Evolutionary conservation across 805 yeast genomes (phyloP), one percentile per base, ranked within the genome.

Genomic region (Wickerhamiella galacta): DNA sequence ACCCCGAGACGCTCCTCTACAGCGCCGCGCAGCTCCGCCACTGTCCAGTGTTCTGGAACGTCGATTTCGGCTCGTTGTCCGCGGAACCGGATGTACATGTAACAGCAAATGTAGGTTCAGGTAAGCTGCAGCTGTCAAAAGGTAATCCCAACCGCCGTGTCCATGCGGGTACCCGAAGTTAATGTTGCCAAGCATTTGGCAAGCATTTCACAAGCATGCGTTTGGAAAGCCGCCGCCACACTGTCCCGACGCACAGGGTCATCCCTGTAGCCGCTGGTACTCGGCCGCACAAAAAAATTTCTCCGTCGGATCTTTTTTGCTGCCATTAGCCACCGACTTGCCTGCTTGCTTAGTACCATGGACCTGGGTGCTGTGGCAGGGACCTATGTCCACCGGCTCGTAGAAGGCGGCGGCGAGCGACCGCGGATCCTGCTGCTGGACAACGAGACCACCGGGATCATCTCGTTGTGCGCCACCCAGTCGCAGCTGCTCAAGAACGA

Each of bases 391-490:
- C 51, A 54, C 37, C 51, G 58, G 37, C 44, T 62, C 35, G 46
- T 62, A 10, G 42, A 39, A 3, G 47, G 34, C 20, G 46, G 43
- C 25, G 58, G 54, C n/a, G 47, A 52, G 32, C 53, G 50, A 39
- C 73, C 85, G 37, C 71, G 71, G 42, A 93, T 85, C 19, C 61
- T 90, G 23, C 61, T 90, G 25, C 64, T 90, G 36, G 98, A 90
- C 49, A 60, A 67, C 32, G 63, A 64, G 41, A 87, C 98, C 2
- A 79, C 92, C 4, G 65, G 83, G 0, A 72, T 83, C 16, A 69
- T 90, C 16, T 82, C 95, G n/a, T 64, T 90, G 68, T 72, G 78
- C 44, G 70, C 92, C 19, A 78, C 95, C 2, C 98, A 90, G 51
- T 75, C 92, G 3, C 78, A 74, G 35, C 62, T 90, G 28, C 63